Base-by-base conservation (phyloP, 768 basidiomycete genomes). In the Mycena vitilis region DNA sequence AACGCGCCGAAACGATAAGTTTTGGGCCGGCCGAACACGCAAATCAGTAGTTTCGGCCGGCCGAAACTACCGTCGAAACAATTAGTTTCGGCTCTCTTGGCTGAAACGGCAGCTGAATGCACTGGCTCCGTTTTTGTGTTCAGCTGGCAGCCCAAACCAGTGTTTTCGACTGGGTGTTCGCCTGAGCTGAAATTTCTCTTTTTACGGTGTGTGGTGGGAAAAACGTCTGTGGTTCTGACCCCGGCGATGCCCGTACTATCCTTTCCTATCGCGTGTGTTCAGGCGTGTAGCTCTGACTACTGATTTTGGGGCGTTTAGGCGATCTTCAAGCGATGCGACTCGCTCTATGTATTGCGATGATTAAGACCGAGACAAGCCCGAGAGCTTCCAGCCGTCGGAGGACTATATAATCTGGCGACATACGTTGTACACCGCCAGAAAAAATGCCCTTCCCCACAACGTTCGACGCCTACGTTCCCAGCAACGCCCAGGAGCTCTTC, bases 381-480 rank as follows among this genome's bases (percentile, higher is more conserved):
- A 52, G 48, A 22, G 7, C 48, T 40, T 40, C 1, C 10, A 40
- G 22, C 48, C 11, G 16, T 2, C 23, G 23, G 15, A 5, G 23
- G 25, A 52, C 25, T 34, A 52, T 52, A 52, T 49, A 52, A 30
- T 30, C 51, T 52, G 51, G 51, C 7, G 7, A 25, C 22, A 2
- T 13, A 15, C 11, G 13, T 52, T 30, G 25, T 52, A 1, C 5
- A 52, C 23, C 30, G 16, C 16, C 51, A 52, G 23, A 52, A 25
- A 66, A 38, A 30, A 68, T 65, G 67, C 7, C 52, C 30, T 60
- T 72, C 65, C 60, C 56, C 16, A 55, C 49, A 36, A 69, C 71
- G 49, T 72, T 60, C 47, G 58, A 60, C 58, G 58, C 58, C n/a
- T 60, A 63, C 53, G 68, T 72, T 15, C 71, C 71, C 11, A 69